Evolutionary conservation across 345 rosid genomes (phyloP).

Genomic region (Bruguiera parviflora): DNA sequence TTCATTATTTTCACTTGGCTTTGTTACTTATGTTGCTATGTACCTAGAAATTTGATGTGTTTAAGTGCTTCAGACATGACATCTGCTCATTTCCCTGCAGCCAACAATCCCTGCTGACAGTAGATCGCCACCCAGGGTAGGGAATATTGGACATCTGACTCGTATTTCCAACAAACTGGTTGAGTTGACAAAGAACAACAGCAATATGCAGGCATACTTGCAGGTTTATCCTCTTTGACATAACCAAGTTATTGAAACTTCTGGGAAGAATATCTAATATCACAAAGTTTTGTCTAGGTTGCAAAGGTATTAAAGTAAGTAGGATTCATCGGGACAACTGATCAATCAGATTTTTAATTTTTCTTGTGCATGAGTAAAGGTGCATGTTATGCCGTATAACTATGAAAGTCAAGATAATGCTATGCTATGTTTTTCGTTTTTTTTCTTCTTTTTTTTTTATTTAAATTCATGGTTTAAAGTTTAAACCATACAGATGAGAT

Average conservation of each 20-base stretch:
- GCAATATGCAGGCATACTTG: constrained; percentile 56
- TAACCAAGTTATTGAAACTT: neutral
- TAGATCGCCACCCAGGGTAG: constrained; percentile 63
- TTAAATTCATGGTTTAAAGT: neutral
- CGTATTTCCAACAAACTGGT: constrained; percentile 79
- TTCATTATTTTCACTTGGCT: constrained; percentile 8
- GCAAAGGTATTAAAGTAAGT: neutral
- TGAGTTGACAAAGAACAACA: constrained; percentile 61
- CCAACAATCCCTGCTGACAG: constrained; percentile 73
- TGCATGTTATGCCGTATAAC: neutral
- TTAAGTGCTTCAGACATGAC: constrained; percentile 6
- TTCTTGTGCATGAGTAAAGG: neutral
- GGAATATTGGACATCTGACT: constrained; percentile 85
- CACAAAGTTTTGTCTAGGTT: neutral
- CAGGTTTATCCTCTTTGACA: constrained; percentile 47
- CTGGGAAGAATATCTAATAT: neutral
- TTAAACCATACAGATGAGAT: neutral
- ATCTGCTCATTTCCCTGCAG: constrained; percentile 40
- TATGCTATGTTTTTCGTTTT: too few species aligned
- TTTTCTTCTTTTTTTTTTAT: neutral
- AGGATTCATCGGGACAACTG: neutral
- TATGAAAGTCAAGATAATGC: neutral
- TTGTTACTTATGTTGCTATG: constrained; percentile 8
- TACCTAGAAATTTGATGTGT: neutral
- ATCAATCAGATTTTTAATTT: neutral